These are phyloP conservation scores for Fusarium zealandicum DNA, from an alignment of 2,329 filamentous ascomycete species.

Conservation along the genomic window DNA sequence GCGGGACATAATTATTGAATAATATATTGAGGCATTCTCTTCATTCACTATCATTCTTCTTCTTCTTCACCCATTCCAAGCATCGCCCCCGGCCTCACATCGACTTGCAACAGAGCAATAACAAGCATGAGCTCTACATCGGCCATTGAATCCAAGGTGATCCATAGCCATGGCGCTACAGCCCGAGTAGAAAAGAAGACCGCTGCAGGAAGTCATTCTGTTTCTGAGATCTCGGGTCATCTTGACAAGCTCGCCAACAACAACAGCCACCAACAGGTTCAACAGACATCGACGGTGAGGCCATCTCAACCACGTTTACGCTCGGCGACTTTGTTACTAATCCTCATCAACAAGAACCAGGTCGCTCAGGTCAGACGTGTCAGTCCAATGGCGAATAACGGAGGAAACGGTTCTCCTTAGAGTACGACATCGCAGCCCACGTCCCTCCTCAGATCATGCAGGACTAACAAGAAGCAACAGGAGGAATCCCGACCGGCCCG, in stretches of 20 bases:
- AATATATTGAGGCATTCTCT: too few relatives aligned
- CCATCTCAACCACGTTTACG: background rate
- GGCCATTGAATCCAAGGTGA: background rate
- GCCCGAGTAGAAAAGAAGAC: background rate
- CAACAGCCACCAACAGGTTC: too few relatives aligned
- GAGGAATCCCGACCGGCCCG: constrained; percentile 3
- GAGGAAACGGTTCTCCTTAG: constrained; percentile 12
- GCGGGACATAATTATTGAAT: background rate
- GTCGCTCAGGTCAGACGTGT: background rate
- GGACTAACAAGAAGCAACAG: constrained; percentile 4
- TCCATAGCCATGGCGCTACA: background rate
- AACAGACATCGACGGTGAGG: background rate
- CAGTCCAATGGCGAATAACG: background rate
- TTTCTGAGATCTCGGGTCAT: background rate
- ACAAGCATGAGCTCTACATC: constrained; percentile 2
- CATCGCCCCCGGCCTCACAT: too few relatives aligned
- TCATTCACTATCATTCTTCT: background rate
- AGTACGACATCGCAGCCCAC: background rate
- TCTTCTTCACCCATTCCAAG: too few relatives aligned
- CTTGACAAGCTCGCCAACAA: background rate
- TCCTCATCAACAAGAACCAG: background rate
- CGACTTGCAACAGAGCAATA: background rate
- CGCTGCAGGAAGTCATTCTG: background rate
- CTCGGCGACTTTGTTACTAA: background rate
- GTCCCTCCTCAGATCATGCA: background rate